Evolutionary conservation across 1,284 basidiomycete genomes (phyloP).

Genomic region (Sporisorium graminicola): DNA sequence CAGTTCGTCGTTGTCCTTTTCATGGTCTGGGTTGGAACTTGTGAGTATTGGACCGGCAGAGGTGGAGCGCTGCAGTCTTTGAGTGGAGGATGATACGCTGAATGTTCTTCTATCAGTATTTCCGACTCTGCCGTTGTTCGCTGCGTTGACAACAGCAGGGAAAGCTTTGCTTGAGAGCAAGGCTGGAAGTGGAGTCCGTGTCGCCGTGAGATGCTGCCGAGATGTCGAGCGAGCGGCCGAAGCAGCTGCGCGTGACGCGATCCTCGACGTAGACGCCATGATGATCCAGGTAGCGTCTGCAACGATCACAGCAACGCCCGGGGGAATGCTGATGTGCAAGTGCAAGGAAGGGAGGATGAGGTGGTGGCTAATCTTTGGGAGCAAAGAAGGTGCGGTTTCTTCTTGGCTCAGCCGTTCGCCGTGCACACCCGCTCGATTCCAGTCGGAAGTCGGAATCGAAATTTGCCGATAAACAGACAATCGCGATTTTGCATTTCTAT

Average conservation of each 20-base stretch:
- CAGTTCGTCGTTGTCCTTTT: conserved; percentile 49
- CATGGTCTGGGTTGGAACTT: conserved; percentile 21
- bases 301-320: not conserved
- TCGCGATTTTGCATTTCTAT: not conserved
- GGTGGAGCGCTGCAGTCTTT: conserved; percentile 19
- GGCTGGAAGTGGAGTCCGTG: conserved; percentile 6
- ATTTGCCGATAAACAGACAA: conserved; percentile 22
- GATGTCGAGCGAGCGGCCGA: conserved; percentile 23
- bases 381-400: conserved; percentile 21
- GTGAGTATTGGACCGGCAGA: conserved; percentile 13
- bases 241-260: conserved; percentile 18
- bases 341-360: not conserved
- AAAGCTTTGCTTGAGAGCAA: not conserved
- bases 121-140: not conserved
- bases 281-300: not conserved
- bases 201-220: conserved; percentile 6
- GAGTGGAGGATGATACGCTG: conserved; percentile 5
- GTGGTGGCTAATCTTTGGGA: not conserved
- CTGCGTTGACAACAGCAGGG: not conserved
- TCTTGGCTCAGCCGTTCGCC: conserved; percentile 35
- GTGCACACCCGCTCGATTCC: conserved; percentile 11
- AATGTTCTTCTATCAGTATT: conserved; percentile 8
- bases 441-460: conserved; percentile 35
- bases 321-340: not conserved
- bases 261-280: conserved; percentile 23